Base-by-base conservation (phyloP, 345 rosid genomes). In the Viola odorata region DNA sequence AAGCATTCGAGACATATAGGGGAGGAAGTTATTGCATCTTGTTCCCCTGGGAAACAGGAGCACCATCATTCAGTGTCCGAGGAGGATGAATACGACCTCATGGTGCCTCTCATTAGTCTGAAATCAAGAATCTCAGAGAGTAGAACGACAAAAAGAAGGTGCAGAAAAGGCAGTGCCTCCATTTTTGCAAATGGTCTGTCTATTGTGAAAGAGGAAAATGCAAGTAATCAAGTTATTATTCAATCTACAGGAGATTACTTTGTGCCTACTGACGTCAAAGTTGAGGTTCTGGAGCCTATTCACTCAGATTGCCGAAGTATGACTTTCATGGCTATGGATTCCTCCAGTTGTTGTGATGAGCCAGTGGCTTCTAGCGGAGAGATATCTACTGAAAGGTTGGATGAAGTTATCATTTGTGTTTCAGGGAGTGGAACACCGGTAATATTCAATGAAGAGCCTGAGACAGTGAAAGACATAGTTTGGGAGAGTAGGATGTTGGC, bases 41-140 rank as follows among this genome's bases (percentile, higher is more conserved):
- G 62, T 54, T 59, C 67, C 4, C 14, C 12, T n/a, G 63, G 50
- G 44, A 70, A 73, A 57, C 56, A 63, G 23, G 80, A 73, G 37
- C 36, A 15, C 12, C 15, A 53, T 12, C 17, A 64, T 66, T 65
- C 61, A 15, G 61, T 50, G 41, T 52, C 41, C 12, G 50, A 68
- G 63, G 72, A 69, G 54, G 84, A 85, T 41, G 82, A 74, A 17
- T 64, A 23, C 73, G 89, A 82, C 54, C 64, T 71, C 36, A 71
- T 74, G 55, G 81, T 75, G 85, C 78, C 84, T 60, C 87, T 89
- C 53, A 77, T 71, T 55, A 41, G 6, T 60, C 84, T 63, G 89
- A 75, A 72, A 61, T 63, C 79, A 6, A 84, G 73, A 45, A 57
- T 84, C 42, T 75, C 76, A 47, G 81, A 77, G 69, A 76, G 63